Evolutionary conservation across 2,329 filamentous ascomycete species (phyloP).

Genomic region (Verticillium isaacii): DNA sequence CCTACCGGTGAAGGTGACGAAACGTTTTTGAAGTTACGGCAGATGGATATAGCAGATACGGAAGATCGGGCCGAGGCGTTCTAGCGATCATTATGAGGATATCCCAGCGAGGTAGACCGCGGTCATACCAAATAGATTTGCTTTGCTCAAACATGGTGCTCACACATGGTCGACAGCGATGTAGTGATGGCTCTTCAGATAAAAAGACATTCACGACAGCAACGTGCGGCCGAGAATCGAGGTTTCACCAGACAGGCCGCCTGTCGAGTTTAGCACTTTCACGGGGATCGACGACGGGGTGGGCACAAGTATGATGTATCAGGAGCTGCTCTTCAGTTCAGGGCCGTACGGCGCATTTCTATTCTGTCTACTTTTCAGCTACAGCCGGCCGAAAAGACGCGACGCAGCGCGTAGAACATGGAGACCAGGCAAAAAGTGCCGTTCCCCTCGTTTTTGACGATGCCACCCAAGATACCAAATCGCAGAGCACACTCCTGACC

Average conservation of each 20-base stretch:
- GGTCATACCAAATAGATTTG: not conserved
- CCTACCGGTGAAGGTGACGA: conserved; percentile 31
- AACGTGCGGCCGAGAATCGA: too few species aligned
- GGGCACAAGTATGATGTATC: conserved; percentile 1
- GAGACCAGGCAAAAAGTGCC: conserved; percentile 60
- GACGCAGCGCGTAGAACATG: conserved; percentile 36
- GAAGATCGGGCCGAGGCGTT: not conserved
- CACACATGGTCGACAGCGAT: too few species aligned
- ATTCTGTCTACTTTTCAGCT: conserved; percentile 15
- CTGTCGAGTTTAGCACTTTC: not conserved
- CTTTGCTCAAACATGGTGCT: not conserved
- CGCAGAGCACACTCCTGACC: conserved; percentile 28
- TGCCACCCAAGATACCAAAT: conserved; percentile 54
- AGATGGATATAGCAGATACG: not conserved
- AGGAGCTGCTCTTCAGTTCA: conserved; percentile 16
- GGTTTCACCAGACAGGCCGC: too few species aligned
- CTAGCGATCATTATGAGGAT: not conserved
- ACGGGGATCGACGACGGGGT: not conserved
- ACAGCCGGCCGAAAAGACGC: conserved; percentile 13
- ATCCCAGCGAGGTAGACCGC: not conserved
- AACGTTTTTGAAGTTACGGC: not conserved
- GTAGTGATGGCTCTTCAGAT: too few species aligned
- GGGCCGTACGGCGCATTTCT: conserved; percentile 15
- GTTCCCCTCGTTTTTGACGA: conserved; percentile 71
- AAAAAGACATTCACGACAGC: too few species aligned